Percentiles rank a stretch among this genome's conserved stretches.
These are phyloP conservation scores for Filobasidium uniguttulatum DNA, from an alignment of 1,284 basidiomycete genomes.

Conservation along the genomic window DNA sequence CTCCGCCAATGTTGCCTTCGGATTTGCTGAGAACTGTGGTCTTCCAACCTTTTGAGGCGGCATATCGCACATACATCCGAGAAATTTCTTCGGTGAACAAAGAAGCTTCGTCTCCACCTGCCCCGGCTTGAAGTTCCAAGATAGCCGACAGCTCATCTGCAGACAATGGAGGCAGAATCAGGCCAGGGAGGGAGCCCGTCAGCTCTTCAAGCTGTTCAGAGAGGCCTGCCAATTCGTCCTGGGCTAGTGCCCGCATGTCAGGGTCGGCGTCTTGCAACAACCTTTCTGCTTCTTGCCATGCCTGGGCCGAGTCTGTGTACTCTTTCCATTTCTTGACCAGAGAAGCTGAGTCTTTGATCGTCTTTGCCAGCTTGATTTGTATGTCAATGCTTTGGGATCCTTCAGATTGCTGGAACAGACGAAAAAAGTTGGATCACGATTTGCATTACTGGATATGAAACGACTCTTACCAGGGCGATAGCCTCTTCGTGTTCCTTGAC, in stretches of 20 bases:
- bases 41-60: constrained; percentile 40
- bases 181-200: constrained; percentile 47
- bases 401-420: not conserved
- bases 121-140: constrained; percentile 81
- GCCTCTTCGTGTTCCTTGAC: no score
- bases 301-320: constrained; percentile 44
- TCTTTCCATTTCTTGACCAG: constrained; percentile 43
- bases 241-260: constrained; percentile 59
- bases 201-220: constrained; percentile 42
- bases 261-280: constrained; percentile 64
- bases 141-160: constrained; percentile 59
- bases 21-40: constrained; percentile 31
- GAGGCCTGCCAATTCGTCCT: constrained; percentile 52
- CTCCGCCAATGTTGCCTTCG: constrained; percentile 42
- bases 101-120: constrained; percentile 78
- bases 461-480: no score
- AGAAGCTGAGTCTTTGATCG: constrained; percentile 45
- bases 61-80: constrained; percentile 68
- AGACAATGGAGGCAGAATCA: constrained; percentile 53
- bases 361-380: constrained; percentile 40
- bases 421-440: no score
- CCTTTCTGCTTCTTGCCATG: constrained; percentile 48
- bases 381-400: constrained; percentile 12
- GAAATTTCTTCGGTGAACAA: constrained; percentile 69
- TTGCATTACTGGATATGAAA: no score